phyloP scores from a whole-genome alignment of 768 basidiomycete genomes.

The Kwoniella sp. region DNA sequence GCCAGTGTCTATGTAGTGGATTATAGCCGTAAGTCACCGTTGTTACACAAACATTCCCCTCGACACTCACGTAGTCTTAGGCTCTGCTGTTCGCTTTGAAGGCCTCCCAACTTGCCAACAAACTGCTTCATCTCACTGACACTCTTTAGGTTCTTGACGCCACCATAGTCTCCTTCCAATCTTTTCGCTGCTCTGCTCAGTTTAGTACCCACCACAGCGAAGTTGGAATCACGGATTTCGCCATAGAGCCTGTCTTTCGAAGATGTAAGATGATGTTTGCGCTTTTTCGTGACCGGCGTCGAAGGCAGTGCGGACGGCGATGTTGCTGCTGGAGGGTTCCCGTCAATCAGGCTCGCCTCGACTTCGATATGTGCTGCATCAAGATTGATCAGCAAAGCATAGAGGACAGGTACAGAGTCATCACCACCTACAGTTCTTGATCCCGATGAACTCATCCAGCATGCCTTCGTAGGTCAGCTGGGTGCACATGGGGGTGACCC shows the following conservation, averaged over 20 bases:
- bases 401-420: not conserved
- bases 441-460: slow-evolving; percentile 83
- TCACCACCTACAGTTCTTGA: slow-evolving; percentile 74
- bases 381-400: not conserved
- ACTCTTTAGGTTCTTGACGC: slow-evolving; percentile 79
- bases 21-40: not conserved
- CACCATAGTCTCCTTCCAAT: slow-evolving; percentile 89
- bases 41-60: not conserved
- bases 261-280: slow-evolving; percentile 80
- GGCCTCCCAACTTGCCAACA: slow-evolving; percentile 86
- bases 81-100: slow-evolving; percentile 87
- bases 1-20: slow-evolving; percentile 84
- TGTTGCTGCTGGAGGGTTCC: slow-evolving; percentile 15
- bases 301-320: slow-evolving; percentile 28
- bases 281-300: slow-evolving; percentile 60
- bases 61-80: slow-evolving; percentile 81
- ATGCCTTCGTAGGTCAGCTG: slow-evolving; percentile 96
- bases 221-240: slow-evolving; percentile 86
- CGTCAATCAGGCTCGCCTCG: slow-evolving; percentile 48
- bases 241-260: slow-evolving; percentile 71
- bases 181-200: slow-evolving; percentile 76
- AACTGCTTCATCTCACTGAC: slow-evolving; percentile 88
- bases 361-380: slow-evolving; percentile 53
- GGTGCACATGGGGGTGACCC: slow-evolving; percentile 91
- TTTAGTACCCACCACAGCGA: slow-evolving; percentile 76